Percentiles rank a stretch among this genome's conserved stretches.
phyloP scores from a whole-genome alignment of 2,329 filamentous ascomycete species.

The Parascedosporium putredinis region DNA sequence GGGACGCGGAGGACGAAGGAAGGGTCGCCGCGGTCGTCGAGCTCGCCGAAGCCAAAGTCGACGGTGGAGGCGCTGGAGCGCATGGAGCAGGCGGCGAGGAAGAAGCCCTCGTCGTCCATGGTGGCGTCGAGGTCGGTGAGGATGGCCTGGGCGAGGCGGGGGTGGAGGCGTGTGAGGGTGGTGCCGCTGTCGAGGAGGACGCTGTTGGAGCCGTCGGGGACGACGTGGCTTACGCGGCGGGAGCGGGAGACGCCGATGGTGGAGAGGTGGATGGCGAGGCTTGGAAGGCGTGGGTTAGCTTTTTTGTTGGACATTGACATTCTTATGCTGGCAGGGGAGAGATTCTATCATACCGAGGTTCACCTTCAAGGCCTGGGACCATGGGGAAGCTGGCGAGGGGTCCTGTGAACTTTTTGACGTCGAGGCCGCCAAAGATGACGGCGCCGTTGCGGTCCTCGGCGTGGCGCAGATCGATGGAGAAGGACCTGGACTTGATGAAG shows the following conservation, averaged over 20 bases:
- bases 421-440: conserved; percentile 42
- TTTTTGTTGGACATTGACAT: no score
- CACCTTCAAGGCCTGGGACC: conserved; percentile 24
- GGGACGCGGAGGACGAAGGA: conserved; percentile 34
- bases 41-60: conserved; percentile 36
- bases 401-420: conserved; percentile 41
- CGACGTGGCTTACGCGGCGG: conserved; percentile 15
- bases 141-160: conserved; percentile 28
- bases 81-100: conserved; percentile 30
- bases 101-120: conserved; percentile 31
- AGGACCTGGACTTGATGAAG: conserved; percentile 37
- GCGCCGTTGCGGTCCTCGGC: conserved; percentile 32
- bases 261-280: conserved; percentile 24
- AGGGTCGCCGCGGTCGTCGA: conserved; percentile 8
- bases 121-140: conserved; percentile 29
- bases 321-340: conserved; percentile 1
- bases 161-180: conserved; percentile 36
- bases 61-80: conserved; percentile 27
- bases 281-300: conserved; percentile 10
- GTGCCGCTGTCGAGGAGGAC: conserved; percentile 44
- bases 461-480: conserved; percentile 39
- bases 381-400: conserved; percentile 32
- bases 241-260: conserved; percentile 21
- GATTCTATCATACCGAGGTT: conserved; percentile 15
- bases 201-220: conserved; percentile 22